Evolutionary conservation across 164 flowering plant genomes (phyloP).

Genomic region (Aristolochia californica): DNA sequence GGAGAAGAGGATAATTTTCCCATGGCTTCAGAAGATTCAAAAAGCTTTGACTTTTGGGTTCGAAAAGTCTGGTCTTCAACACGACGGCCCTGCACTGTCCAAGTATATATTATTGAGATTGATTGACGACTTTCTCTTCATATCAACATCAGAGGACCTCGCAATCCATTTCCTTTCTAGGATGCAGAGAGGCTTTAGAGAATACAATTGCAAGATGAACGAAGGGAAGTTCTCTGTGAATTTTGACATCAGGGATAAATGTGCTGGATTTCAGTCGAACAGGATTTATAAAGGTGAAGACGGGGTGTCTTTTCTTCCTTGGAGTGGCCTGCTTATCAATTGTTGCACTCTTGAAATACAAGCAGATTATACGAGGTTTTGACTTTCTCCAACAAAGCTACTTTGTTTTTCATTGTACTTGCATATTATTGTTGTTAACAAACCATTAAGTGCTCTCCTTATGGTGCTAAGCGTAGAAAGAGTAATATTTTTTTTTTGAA

Average conservation of each 20-base stretch:
- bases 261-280: slow-evolving; percentile 11
- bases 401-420: background rate
- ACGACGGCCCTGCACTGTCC: slow-evolving; percentile 8
- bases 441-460: no score
- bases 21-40: slow-evolving; percentile 43
- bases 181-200: slow-evolving; percentile 61
- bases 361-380: slow-evolving; percentile 86
- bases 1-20: slow-evolving; percentile 55
- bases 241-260: slow-evolving; percentile 27
- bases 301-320: slow-evolving; percentile 54
- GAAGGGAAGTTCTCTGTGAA: slow-evolving; percentile 48
- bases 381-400: background rate
- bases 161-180: slow-evolving; percentile 46
- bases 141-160: slow-evolving; percentile 68
- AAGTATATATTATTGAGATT: slow-evolving; percentile 48
- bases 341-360: slow-evolving; percentile 70
- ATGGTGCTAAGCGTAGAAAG: no score
- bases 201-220: slow-evolving; percentile 80
- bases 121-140: slow-evolving; percentile 71
- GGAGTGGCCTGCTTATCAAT: slow-evolving; percentile 91
- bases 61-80: slow-evolving; percentile 1
- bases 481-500: no score
- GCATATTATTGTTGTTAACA: background rate
- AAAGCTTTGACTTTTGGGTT: slow-evolving; percentile 1
- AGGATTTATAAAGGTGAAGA: slow-evolving; percentile 44